Evolutionary conservation across 441 rosid species (phyloP).

Genomic region (Adansonia madagascariensis): DNA sequence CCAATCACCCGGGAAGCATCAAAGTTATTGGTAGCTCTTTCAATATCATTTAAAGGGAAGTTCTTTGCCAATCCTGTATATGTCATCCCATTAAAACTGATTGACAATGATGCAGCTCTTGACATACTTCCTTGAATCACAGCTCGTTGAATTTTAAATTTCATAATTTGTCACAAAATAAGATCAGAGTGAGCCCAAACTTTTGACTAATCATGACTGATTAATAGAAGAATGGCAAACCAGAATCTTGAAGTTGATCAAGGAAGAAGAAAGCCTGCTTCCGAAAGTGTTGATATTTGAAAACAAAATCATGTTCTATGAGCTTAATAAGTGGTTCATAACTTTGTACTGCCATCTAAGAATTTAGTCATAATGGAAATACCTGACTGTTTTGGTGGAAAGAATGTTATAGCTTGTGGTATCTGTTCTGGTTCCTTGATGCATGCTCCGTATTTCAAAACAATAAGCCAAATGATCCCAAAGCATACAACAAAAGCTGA

Average conservation of each 20-base stretch:
- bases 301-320: too few species aligned
- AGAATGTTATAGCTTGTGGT: conserved; percentile 31
- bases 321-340: not conserved
- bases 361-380: not conserved
- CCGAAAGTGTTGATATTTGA: too few species aligned
- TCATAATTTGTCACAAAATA: conserved; percentile 2
- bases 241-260: not conserved
- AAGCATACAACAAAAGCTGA: conserved; percentile 42
- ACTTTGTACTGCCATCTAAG: not conserved
- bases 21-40: conserved; percentile 61
- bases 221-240: not conserved
- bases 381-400: conserved; percentile 52
- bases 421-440: conserved; percentile 32
- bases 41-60: conserved; percentile 52
- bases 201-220: conserved; percentile 3
- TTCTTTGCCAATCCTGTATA: conserved; percentile 64
- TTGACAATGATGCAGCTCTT: conserved; percentile 40
- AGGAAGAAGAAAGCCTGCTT: not conserved
- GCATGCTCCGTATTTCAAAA: conserved; percentile 39
- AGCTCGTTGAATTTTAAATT: conserved; percentile 30
- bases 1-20: conserved; percentile 57
- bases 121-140: conserved; percentile 36
- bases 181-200: not conserved
- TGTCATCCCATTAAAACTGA: conserved; percentile 52
- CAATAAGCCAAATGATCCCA: conserved; percentile 45